Conservation (phyloP, 805 yeast genomes). For the Barnettozyma californica region DNA sequence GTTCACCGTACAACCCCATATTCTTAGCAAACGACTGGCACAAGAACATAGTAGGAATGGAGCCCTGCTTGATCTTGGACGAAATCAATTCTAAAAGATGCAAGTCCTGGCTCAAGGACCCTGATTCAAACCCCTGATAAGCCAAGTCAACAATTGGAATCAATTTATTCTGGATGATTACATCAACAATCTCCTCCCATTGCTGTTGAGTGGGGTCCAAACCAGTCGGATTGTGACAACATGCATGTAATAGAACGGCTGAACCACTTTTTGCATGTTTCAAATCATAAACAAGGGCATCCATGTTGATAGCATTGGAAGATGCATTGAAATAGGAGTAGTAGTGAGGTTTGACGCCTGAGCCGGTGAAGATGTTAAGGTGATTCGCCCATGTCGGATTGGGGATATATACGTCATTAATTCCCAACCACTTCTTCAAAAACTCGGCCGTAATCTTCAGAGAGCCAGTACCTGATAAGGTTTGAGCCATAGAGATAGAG, state of each 20-base stretch:
- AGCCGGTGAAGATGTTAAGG: conserved; percentile 66
- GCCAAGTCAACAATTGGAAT: conserved; percentile 90
- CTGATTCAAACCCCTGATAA: conserved; percentile 92
- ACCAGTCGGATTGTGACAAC: conserved; percentile 98
- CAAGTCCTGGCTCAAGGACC: conserved; percentile 71
- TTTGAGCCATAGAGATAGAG: conserved; percentile 78
- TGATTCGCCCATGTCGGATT: conserved; percentile 96
- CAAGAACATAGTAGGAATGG: conserved; percentile 48
- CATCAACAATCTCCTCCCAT: conserved; percentile 72
- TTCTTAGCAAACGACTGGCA: conserved; percentile 95
- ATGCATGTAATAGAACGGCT: conserved; percentile 79
- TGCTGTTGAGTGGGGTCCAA: conserved; percentile 80
- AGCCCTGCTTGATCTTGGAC: conserved; percentile 34
- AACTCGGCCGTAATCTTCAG: conserved; percentile 81
- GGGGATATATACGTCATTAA: conserved; percentile 55
- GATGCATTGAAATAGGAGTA: conserved; percentile 68
- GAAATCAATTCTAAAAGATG: conserved; percentile 44
- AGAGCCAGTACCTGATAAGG: conserved; percentile 95
- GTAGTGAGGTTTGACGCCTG: conserved; percentile 58
- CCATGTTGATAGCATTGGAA: conserved; percentile 60
- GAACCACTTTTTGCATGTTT: conserved; percentile 50
- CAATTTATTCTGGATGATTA: conserved; percentile 50
- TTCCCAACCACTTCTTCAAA: conserved; percentile 53
- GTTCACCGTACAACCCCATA: conserved; percentile 93
- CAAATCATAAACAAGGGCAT: conserved; percentile 57